Evolutionary conservation across 1,284 basidiomycete genomes (phyloP).

Genomic region (Cryptococcus sp.): DNA sequence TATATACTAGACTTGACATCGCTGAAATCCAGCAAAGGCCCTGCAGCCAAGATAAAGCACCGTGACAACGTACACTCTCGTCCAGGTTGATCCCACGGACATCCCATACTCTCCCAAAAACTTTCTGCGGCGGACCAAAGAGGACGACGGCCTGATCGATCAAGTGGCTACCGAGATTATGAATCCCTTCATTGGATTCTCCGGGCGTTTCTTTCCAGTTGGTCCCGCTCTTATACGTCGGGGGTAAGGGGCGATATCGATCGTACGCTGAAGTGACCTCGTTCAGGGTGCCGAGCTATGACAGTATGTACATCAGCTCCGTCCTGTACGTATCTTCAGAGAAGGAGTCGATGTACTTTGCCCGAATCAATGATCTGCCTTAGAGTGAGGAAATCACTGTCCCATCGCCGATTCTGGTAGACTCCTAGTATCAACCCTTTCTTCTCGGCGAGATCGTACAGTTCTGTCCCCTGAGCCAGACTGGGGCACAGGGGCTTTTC

Average conservation of each 20-base stretch:
- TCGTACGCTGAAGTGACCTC: conserved; percentile 62
- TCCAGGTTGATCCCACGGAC: conserved; percentile 46
- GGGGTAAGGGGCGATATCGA: conserved; percentile 66
- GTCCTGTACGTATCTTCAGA: background rate
- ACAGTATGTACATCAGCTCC: background rate
- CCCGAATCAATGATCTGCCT: conserved; percentile 62
- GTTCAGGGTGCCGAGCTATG: conserved; percentile 38
- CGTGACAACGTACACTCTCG: conserved; percentile 38
- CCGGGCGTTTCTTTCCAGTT: conserved; percentile 57
- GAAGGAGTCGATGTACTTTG: conserved; percentile 58
- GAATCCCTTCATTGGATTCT: conserved; percentile 52
- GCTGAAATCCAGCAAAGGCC: background rate
- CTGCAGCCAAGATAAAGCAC: background rate
- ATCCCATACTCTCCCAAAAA: conserved; percentile 54
- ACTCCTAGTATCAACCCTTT: conserved; percentile 68
- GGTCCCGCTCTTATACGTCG: conserved; percentile 59
- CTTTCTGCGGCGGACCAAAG: conserved; percentile 70
- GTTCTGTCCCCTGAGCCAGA: conserved; percentile 65
- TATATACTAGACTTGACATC: conserved; percentile 1
- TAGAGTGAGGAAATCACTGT: conserved; percentile 71
- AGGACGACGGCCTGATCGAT: conserved; percentile 76
- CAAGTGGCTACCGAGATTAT: conserved; percentile 57
- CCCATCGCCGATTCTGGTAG: conserved; percentile 67
- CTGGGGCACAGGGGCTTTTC: conserved; percentile 82
- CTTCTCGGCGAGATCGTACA: conserved; percentile 65